Conservation (phyloP, 2,329 filamentous ascomycete species). For the Curvularia eragrostidis region DNA sequence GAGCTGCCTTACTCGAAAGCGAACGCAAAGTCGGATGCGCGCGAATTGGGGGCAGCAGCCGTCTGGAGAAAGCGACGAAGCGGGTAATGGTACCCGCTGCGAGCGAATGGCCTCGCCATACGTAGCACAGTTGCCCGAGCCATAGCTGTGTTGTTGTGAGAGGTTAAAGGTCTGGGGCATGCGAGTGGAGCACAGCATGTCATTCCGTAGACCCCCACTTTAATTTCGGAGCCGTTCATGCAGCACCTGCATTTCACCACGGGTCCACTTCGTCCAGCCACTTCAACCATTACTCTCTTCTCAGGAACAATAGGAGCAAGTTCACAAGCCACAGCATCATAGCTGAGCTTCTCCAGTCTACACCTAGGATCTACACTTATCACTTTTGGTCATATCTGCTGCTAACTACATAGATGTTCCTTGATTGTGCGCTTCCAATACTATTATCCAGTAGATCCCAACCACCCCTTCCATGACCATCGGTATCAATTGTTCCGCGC, state of each 20-base stretch:
- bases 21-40: slow-evolving; percentile 63
- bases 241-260: not conserved
- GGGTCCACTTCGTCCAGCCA: not conserved
- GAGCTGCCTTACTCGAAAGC: slow-evolving; percentile 61
- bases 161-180: slow-evolving; percentile 2
- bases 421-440: not conserved
- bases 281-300: not conserved
- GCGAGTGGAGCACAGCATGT: not conserved
- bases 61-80: slow-evolving; percentile 38
- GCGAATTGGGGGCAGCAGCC: slow-evolving; percentile 29
- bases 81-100: slow-evolving; percentile 15
- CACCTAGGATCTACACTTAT: not conserved
- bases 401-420: not conserved
- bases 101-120: slow-evolving; percentile 30
- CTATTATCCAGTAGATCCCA: not conserved
- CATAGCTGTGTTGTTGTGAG: slow-evolving; percentile 5
- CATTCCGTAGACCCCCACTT: not conserved
- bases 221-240: slow-evolving; percentile 1
- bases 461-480: not conserved
- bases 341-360: not conserved
- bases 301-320: not conserved
- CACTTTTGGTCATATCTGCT: not conserved
- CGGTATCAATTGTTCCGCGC: not conserved
- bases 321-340: not conserved
- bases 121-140: slow-evolving; percentile 11